A percentile compares a stretch with the other conserved stretches of the same genome.
Evolutionary conservation across 2,329 filamentous ascomycete species (phyloP).

Genomic region (Aspergillus sp.): DNA sequence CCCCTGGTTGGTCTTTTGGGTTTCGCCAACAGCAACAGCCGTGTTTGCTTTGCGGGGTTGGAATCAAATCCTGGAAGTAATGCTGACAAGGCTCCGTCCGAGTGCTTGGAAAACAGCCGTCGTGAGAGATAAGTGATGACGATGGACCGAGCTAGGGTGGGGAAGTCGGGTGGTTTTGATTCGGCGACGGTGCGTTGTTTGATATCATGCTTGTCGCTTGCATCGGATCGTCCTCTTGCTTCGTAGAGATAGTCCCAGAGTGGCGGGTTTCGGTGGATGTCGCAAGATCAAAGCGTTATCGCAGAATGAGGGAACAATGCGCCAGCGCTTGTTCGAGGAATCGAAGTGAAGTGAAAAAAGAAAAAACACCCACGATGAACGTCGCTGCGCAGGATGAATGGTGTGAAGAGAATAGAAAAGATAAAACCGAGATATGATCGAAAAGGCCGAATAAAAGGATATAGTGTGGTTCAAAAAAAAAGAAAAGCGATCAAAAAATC

Average conservation of each 20-base stretch:
- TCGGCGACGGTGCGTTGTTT: background rate
- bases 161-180: background rate
- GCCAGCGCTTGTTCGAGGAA: constrained; percentile 17
- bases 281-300: constrained; percentile 16
- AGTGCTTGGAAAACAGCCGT: constrained; percentile 1
- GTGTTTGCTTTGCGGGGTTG: background rate
- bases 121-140: constrained; percentile 10
- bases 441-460: constrained; percentile 5
- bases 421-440: constrained; percentile 7
- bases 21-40: background rate
- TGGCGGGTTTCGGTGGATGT: constrained; percentile 7
- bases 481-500: constrained; percentile 16
- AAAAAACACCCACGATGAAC: background rate
- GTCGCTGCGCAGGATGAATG: background rate
- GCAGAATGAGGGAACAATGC: constrained; percentile 14
- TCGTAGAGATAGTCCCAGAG: background rate
- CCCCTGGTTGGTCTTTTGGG: background rate
- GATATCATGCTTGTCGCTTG: background rate
- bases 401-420: constrained; percentile 8
- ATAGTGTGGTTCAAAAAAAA: background rate
- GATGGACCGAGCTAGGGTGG: background rate
- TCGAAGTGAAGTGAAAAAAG: constrained; percentile 7
- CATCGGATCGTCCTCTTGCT: background rate
- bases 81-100: background rate
- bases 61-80: background rate